Base-by-base conservation (phyloP, 2,329 filamentous ascomycete genomes). In the Stemphylium beticola region DNA sequence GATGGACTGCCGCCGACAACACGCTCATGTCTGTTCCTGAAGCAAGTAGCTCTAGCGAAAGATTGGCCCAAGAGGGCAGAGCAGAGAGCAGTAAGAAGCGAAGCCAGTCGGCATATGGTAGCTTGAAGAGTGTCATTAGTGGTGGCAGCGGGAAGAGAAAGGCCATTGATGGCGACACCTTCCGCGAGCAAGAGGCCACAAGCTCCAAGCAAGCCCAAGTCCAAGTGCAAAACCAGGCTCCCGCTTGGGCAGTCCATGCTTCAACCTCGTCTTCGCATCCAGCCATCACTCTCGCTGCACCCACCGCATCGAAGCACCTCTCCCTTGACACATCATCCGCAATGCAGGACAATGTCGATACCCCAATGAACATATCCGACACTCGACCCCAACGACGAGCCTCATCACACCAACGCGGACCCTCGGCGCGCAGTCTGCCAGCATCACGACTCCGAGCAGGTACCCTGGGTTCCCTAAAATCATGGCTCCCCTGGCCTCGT, bases 1-100 rank as follows among this genome's bases (percentile, higher is more conserved):
- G 68, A 7, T 74, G 73, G 73, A 58, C 68, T 39, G 66, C 69
- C 7, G 65, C 65, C 38, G 74, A 76, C 43, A 74, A 76, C 40
- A 76, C 76, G 7, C 64, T 81, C 49, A 78, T 78, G 48, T 76
- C 75, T 31, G 79, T 81, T 40, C 78, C 79, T 8, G 79, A 81
- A 67, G 78, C 73, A 5, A 79, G 77, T 61, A 79, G 77, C 42
- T 77, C 77, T n/a, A 79, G 77, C 55, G 75, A 77, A 61, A 63
- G 71, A 37, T 48, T 77, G 15, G 72, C 73, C 12, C 69, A 72
- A 38, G 73, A 73, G 38, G 62, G 58, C 20, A 65, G 44, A 44
- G 57, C 42, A 10, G 57, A 51, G 8, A 64, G 62, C 32, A 67
- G 57, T 31, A 73, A 64, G 50, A 73, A 68, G 55, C 58, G 72